Percentiles rank a stretch among this genome's conserved stretches.
These are phyloP conservation scores for Saccharomyces uvarum DNA, from an alignment of 1,139 yeast species.

Conservation along the genomic window DNA sequence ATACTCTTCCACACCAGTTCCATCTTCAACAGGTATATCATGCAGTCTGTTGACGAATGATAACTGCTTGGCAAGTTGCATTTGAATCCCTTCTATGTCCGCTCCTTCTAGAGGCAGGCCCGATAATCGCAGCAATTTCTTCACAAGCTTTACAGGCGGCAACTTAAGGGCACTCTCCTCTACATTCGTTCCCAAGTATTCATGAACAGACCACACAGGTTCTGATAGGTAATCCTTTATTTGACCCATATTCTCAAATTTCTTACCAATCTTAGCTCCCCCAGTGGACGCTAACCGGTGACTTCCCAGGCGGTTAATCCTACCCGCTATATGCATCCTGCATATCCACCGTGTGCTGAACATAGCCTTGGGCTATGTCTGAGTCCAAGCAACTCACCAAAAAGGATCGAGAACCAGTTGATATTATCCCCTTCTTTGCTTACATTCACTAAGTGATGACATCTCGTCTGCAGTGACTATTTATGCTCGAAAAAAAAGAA, in stretches of 20 bases:
- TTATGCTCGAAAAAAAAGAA: not conserved
- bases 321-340: not conserved
- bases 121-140: constrained; percentile 37
- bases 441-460: not conserved
- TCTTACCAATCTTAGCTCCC: constrained; percentile 13
- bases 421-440: not conserved
- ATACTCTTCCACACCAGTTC: constrained; percentile 14
- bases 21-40: constrained; percentile 18
- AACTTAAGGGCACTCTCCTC: constrained; percentile 5
- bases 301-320: not conserved
- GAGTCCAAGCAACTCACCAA: not conserved
- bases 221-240: constrained; percentile 16
- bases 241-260: constrained; percentile 15
- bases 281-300: not conserved
- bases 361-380: not conserved
- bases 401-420: not conserved
- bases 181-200: constrained; percentile 10
- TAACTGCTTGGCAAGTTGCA: constrained; percentile 40
- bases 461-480: not conserved
- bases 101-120: constrained; percentile 35
- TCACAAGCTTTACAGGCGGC: constrained; percentile 11
- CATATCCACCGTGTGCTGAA: not conserved
- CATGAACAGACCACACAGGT: constrained; percentile 25
- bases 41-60: constrained; percentile 42
- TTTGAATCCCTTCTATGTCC: constrained; percentile 29